Percentiles rank a stretch among this genome's conserved stretches.
phyloP scores from a whole-genome alignment of 2,329 filamentous ascomycete species.

The Sarocladium kiliense region DNA sequence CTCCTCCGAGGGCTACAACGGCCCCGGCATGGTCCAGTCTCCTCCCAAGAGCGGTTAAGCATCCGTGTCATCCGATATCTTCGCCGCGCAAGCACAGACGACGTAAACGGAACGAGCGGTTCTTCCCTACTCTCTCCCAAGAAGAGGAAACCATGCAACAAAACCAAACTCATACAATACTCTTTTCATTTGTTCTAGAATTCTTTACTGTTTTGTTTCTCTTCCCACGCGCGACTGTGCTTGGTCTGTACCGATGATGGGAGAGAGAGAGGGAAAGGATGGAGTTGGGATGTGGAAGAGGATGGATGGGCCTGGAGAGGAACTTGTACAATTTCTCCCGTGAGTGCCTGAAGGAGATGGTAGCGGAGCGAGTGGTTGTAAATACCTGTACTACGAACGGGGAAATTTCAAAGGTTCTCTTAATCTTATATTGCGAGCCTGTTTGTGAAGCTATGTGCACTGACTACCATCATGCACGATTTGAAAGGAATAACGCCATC shows the following conservation, averaged over 20 bases:
- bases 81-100: conserved; percentile 10
- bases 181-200: conserved; percentile 15
- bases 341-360: background rate
- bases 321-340: background rate
- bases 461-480: background rate
- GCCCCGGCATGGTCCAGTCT: conserved; percentile 74
- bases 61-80: conserved; percentile 14
- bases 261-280: background rate
- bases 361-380: conserved; percentile 24
- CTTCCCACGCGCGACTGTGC: background rate
- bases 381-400: conserved; percentile 39
- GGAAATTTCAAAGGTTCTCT: conserved; percentile 22
- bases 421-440: background rate
- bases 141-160: background rate
- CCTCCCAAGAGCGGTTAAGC: conserved; percentile 47
- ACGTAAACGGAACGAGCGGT: conserved; percentile 1
- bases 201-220: background rate
- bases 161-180: background rate
- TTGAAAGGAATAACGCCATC: no score
- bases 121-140: background rate
- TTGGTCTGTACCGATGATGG: conserved; percentile 6
- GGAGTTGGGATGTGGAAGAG: background rate
- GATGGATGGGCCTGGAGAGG: background rate
- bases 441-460: background rate
- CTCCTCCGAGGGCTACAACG: conserved; percentile 71